Conservation (phyloP, 495 filamentous ascomycete species). For the Saxophila tyrrhenica region DNA sequence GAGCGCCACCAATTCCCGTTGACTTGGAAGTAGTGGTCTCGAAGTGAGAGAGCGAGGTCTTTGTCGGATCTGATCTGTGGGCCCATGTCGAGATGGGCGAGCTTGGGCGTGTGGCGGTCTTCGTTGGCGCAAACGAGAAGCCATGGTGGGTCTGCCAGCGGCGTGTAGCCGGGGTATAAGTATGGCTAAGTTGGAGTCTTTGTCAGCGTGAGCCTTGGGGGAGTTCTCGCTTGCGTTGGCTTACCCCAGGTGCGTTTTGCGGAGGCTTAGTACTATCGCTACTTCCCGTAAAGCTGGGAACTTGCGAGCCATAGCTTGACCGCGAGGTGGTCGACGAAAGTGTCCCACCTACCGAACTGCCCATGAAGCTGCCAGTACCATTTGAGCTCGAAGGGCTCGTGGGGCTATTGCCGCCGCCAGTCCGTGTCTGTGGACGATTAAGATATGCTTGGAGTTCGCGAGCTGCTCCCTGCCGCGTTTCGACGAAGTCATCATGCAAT, state of each 20-base stretch:
- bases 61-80: conserved; percentile 24
- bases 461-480: conserved; percentile 28
- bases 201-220: neutral
- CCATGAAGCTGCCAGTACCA: conserved; percentile 3
- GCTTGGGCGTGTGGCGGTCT: conserved; percentile 25
- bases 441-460: conserved; percentile 26
- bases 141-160: conserved; percentile 16
- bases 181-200: neutral
- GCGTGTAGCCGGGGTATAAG: neutral
- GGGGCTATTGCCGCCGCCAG: conserved; percentile 16
- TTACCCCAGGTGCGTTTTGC: neutral
- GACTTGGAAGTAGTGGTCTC: conserved; percentile 24
- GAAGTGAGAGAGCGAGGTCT: conserved; percentile 23
- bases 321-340: conserved; percentile 2
- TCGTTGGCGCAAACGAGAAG: conserved; percentile 27
- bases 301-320: conserved; percentile 6
- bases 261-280: conserved; percentile 1
- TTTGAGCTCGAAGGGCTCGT: conserved; percentile 16
- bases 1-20: conserved; percentile 21
- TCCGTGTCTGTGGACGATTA: conserved; percentile 19
- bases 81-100: conserved; percentile 12
- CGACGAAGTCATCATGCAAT: conserved; percentile 32
- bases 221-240: neutral
- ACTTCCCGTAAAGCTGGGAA: neutral
- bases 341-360: conserved; percentile 14